Conservation (phyloP, 371 early-diverging fungal species). For the Rhizopus microsporus region DNA sequence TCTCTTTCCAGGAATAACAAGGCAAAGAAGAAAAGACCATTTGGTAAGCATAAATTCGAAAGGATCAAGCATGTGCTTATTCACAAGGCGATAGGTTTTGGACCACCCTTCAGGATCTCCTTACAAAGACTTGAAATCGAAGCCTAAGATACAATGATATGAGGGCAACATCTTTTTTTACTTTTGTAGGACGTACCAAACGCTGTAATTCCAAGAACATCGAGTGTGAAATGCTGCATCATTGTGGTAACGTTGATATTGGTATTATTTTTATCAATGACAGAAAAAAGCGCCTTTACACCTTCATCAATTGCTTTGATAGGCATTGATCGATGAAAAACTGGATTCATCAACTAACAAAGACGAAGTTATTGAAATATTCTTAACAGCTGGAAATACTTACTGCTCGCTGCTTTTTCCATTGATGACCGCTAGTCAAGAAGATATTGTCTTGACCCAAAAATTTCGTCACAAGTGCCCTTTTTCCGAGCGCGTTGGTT, state of each 20-base stretch:
- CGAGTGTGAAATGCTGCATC: conserved; percentile 32
- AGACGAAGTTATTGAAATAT: neutral
- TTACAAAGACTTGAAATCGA: conserved; percentile 29
- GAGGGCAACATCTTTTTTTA: too few relatives aligned
- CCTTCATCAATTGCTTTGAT: conserved; percentile 31
- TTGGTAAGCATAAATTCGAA: conserved; percentile 11
- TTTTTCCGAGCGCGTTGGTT: conserved; percentile 6
- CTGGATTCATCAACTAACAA: conserved; percentile 29
- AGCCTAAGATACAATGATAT: conserved; percentile 10
- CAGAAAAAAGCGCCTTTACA: conserved; percentile 18
- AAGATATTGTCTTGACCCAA: conserved; percentile 33
- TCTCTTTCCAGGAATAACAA: too few relatives aligned
- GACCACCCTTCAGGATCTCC: conserved; percentile 35
- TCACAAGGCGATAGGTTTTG: conserved; percentile 21
- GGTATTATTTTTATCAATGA: conserved; percentile 16
- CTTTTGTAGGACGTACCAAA: conserved; percentile 24
- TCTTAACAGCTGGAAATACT: neutral
- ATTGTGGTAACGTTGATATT: conserved; percentile 18
- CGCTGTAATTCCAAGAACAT: conserved; percentile 35
- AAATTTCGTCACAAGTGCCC: conserved; percentile 19
- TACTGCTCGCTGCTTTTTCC: conserved; percentile 43
- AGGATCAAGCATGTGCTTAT: conserved; percentile 16
- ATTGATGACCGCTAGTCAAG: conserved; percentile 33
- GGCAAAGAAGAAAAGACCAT: conserved; percentile 10
- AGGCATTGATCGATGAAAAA: conserved; percentile 45